A percentile compares a stretch with the other conserved stretches of the same genome.
Evolutionary conservation across 176 grass and related monocot genomes (phyloP).

Genomic region (Aegilops bicornis): DNA sequence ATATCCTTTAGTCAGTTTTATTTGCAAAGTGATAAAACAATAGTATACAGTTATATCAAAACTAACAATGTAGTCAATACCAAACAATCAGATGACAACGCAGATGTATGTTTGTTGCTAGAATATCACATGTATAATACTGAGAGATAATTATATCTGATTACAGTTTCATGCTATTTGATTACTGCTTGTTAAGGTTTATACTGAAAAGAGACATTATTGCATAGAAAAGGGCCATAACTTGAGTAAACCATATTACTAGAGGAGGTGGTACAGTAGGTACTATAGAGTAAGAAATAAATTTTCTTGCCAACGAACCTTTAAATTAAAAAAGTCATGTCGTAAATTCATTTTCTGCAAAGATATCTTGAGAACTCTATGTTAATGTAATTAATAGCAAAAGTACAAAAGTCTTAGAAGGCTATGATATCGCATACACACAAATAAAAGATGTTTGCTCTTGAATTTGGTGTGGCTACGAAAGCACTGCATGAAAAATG

Average conservation of each 20-base stretch:
- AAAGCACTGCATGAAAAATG: neutral
- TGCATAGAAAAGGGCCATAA: neutral
- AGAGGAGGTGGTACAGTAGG: neutral
- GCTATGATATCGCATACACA: neutral
- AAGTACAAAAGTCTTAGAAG: neutral
- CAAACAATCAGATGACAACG: neutral
- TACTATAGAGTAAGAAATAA: neutral
- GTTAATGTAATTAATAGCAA: conserved; percentile 4
- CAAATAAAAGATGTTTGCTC: neutral
- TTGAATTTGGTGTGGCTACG: neutral
- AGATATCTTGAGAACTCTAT: neutral
- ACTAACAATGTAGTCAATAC: neutral
- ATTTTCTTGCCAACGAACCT: conserved; percentile 12
- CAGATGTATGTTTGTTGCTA: neutral
- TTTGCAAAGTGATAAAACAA: neutral
- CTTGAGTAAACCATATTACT: conserved; percentile 4
- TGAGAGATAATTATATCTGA: neutral
- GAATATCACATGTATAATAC: neutral
- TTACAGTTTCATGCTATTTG: neutral
- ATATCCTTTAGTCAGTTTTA: neutral
- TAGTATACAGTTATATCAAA: neutral
- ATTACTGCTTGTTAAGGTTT: neutral
- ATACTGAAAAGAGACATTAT: neutral
- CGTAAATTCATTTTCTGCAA: neutral
- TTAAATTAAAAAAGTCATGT: conserved; percentile 1